Evolutionary conservation across 2,329 filamentous ascomycete species (phyloP).

Genomic region (Keithomyces neogunnii): DNA sequence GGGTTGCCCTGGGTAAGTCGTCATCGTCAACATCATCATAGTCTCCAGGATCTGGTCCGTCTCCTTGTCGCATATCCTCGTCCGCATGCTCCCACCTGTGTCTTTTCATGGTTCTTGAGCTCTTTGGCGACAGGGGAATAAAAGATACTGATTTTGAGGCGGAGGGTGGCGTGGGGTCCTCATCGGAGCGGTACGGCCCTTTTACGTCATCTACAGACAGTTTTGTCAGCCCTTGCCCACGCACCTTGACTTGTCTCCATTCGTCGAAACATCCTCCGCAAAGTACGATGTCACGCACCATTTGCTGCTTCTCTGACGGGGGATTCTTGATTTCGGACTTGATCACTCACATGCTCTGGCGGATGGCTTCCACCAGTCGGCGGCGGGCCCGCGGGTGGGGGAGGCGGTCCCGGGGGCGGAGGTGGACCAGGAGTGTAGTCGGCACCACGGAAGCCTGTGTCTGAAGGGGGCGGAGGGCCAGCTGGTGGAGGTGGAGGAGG

Average conservation of each 20-base stretch:
- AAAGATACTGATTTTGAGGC: constrained; percentile 36
- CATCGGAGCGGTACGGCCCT: not conserved
- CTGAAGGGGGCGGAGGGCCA: constrained; percentile 16
- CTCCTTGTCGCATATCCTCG: constrained; percentile 10
- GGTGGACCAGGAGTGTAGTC: constrained; percentile 10
- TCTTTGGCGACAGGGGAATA: constrained; percentile 41
- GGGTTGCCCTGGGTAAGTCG: constrained; percentile 6
- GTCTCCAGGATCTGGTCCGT: constrained; percentile 10
- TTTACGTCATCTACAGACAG: constrained; percentile 21
- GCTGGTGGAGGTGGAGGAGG: constrained; percentile 25
- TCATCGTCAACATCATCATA: constrained; percentile 12
- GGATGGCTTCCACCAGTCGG: constrained; percentile 23
- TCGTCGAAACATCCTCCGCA: constrained; percentile 7
- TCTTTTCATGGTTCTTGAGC: constrained; percentile 34
- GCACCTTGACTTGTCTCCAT: not conserved
- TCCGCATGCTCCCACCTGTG: constrained; percentile 28
- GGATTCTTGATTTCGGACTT: constrained; percentile 19
- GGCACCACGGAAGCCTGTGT: constrained; percentile 6
- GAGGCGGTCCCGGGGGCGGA: constrained; percentile 20
- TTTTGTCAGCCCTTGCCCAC: constrained; percentile 13
- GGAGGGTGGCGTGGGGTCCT: not conserved
- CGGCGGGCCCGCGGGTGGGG: constrained; percentile 24
- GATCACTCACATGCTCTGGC: constrained; percentile 37
- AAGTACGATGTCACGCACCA: constrained; percentile 28
- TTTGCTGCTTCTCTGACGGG: constrained; percentile 20